A percentile compares a stretch with the other conserved stretches of the same genome.
Evolutionary conservation across 495 filamentous ascomycete species (phyloP).

Genomic region (Hyaloscypha variabilis): DNA sequence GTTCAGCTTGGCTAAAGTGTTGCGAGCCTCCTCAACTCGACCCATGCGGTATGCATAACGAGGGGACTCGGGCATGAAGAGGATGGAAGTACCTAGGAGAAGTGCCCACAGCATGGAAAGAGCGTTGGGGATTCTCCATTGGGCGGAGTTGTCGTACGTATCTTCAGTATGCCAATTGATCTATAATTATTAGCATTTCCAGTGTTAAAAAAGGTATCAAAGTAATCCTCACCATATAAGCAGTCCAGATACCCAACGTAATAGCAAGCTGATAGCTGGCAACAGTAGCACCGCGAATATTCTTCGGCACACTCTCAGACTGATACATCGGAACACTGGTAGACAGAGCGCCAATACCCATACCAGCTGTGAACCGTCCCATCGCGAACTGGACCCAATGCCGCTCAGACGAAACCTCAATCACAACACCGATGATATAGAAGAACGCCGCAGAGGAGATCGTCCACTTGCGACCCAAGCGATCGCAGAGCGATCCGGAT

Average conservation of each 20-base stretch:
- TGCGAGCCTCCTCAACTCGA: slow-evolving; percentile 64
- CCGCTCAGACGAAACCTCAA: slow-evolving; percentile 60
- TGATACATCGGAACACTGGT: slow-evolving; percentile 74
- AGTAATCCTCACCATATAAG: slow-evolving; percentile 38
- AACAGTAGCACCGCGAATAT: slow-evolving; percentile 82
- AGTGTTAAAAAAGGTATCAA: background rate
- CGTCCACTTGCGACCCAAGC: slow-evolving; percentile 46
- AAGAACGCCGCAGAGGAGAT: slow-evolving; percentile 62
- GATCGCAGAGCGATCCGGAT: slow-evolving; percentile 58
- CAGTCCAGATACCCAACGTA: slow-evolving; percentile 68
- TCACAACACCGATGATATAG: slow-evolving; percentile 68
- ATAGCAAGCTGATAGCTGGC: slow-evolving; percentile 83
- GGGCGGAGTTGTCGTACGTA: slow-evolving; percentile 42
- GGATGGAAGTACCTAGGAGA: slow-evolving; percentile 69
- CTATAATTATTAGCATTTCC: slow-evolving; percentile 43
- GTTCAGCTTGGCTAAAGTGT: slow-evolving; percentile 70
- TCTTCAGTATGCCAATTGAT: slow-evolving; percentile 77
- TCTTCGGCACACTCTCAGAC: slow-evolving; percentile 77
- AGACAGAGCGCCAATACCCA: slow-evolving; percentile 62
- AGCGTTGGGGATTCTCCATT: slow-evolving; percentile 81
- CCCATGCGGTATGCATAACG: slow-evolving; percentile 69
- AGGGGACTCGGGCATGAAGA: slow-evolving; percentile 74
- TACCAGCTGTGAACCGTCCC: slow-evolving; percentile 57
- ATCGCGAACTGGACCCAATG: slow-evolving; percentile 56
- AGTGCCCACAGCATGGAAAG: slow-evolving; percentile 77